These are phyloP conservation scores for Salix purpurea DNA, from an alignment of 345 rosid species.

Conservation along the genomic window DNA sequence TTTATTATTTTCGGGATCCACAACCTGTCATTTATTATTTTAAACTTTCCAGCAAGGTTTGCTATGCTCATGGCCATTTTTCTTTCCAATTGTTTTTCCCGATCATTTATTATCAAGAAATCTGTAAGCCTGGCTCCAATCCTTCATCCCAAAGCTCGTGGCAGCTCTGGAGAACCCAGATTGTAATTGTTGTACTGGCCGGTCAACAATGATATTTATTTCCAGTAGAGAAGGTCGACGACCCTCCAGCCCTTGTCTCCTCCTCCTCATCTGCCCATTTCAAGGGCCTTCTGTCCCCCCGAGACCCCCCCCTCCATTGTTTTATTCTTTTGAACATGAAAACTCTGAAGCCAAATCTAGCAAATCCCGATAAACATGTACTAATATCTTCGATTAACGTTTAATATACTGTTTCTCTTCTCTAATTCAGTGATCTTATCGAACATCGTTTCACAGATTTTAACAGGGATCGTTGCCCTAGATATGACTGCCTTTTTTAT, in stretches of 20 bases:
- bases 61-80: too few relatives aligned
- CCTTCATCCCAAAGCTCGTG: neutral
- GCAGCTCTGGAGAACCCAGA: neutral
- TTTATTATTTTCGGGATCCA: too few relatives aligned
- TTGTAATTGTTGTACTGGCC: neutral
- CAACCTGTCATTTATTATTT: too few relatives aligned
- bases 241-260: constrained; percentile 16
- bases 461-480: neutral
- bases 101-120: neutral
- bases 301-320: constrained; percentile 6
- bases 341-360: constrained; percentile 49
- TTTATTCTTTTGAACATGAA: constrained; percentile 18
- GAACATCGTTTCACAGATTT: neutral
- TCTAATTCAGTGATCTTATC: constrained; percentile 1
- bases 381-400: constrained; percentile 1
- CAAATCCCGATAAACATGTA: constrained; percentile 59
- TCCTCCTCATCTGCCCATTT: constrained; percentile 24
- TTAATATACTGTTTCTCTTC: neutral
- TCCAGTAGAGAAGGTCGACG: neutral
- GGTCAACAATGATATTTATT: neutral
- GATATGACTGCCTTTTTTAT: neutral
- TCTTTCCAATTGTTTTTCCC: too few relatives aligned
- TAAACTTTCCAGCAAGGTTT: too few relatives aligned
- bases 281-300: constrained; percentile 28
- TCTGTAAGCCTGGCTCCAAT: neutral